phyloP scores from a whole-genome alignment of 2,329 filamentous ascomycete species.

The Fusarium burgessii region DNA sequence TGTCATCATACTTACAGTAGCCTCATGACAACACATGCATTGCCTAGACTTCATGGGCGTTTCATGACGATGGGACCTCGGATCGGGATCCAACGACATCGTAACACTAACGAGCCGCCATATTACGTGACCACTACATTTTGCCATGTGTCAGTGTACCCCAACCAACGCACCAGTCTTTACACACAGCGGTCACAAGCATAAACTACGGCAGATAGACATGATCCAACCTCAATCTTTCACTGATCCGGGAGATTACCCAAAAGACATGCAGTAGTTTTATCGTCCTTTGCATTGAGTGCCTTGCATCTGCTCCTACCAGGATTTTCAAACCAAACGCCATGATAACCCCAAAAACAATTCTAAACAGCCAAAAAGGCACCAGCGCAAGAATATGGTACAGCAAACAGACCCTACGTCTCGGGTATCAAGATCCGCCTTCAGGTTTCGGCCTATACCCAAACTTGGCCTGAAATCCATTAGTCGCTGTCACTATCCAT shows the following conservation, averaged over 20 bases:
- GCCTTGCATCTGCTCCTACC: slow-evolving; percentile 48
- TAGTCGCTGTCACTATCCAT: slow-evolving; percentile 66
- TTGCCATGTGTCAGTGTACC: slow-evolving; percentile 9
- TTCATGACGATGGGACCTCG: slow-evolving; percentile 35
- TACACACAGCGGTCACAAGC: slow-evolving; percentile 19
- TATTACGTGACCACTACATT: slow-evolving; percentile 20
- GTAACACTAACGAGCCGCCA: slow-evolving; percentile 12
- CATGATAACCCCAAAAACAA: slow-evolving; percentile 42
- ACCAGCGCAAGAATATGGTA: slow-evolving; percentile 45
- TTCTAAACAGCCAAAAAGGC: slow-evolving; percentile 40
- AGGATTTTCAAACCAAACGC: slow-evolving; percentile 49
- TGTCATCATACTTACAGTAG: slow-evolving; percentile 36
- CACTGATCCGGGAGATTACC: not conserved
- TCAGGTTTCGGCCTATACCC: slow-evolving; percentile 22
- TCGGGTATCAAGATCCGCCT: slow-evolving; percentile 39
- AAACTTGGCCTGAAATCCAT: slow-evolving; percentile 27
- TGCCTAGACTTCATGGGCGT: slow-evolving; percentile 29
- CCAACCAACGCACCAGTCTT: slow-evolving; percentile 8
- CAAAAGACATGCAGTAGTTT: slow-evolving; percentile 27
- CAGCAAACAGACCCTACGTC: slow-evolving; percentile 43
- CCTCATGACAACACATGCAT: slow-evolving; percentile 38
- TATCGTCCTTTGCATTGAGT: slow-evolving; percentile 48
- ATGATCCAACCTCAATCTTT: slow-evolving; percentile 11
- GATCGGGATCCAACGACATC: slow-evolving; percentile 15
- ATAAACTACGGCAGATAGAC: slow-evolving; percentile 19